phyloP scores from a whole-genome alignment of 2,329 filamentous ascomycete genomes.

The Remersonia thermophila region DNA sequence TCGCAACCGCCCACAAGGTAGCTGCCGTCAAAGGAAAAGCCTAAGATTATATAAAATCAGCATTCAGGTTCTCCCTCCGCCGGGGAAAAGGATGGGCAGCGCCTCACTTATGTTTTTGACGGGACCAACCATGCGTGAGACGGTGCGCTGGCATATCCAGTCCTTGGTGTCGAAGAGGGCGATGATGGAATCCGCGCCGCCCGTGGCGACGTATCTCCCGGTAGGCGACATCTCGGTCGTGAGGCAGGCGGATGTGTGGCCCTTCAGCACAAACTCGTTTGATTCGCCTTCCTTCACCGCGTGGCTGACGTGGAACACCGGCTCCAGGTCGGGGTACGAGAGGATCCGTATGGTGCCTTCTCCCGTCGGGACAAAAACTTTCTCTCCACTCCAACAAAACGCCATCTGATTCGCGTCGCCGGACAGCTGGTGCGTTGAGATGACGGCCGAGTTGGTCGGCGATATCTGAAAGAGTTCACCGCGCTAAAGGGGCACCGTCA shows the following conservation, averaged over 20 bases:
- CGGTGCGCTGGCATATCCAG: slow-evolving; percentile 63
- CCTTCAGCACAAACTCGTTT: slow-evolving; percentile 50
- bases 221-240: slow-evolving; percentile 58
- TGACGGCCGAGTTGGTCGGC: slow-evolving; percentile 41
- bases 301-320: slow-evolving; percentile 37
- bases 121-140: slow-evolving; percentile 56
- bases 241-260: slow-evolving; percentile 62
- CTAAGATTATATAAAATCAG: slow-evolving; percentile 29
- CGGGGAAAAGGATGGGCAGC: not conserved
- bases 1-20: slow-evolving; percentile 65
- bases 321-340: slow-evolving; percentile 51
- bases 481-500: slow-evolving; percentile 29
- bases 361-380: slow-evolving; percentile 57
- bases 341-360: slow-evolving; percentile 61
- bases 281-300: slow-evolving; percentile 26
- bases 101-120: slow-evolving; percentile 54
- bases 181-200: slow-evolving; percentile 63
- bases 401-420: slow-evolving; percentile 59
- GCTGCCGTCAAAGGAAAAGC: slow-evolving; percentile 67
- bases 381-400: slow-evolving; percentile 61
- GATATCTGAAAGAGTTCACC: slow-evolving; percentile 52
- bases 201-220: slow-evolving; percentile 60
- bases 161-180: slow-evolving; percentile 66
- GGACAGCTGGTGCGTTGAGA: slow-evolving; percentile 47
- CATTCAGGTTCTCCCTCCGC: slow-evolving; percentile 3